These are phyloP conservation scores for Suhomyces maxii DNA, from an alignment of 1,139 yeast species.

Conservation along the genomic window DNA sequence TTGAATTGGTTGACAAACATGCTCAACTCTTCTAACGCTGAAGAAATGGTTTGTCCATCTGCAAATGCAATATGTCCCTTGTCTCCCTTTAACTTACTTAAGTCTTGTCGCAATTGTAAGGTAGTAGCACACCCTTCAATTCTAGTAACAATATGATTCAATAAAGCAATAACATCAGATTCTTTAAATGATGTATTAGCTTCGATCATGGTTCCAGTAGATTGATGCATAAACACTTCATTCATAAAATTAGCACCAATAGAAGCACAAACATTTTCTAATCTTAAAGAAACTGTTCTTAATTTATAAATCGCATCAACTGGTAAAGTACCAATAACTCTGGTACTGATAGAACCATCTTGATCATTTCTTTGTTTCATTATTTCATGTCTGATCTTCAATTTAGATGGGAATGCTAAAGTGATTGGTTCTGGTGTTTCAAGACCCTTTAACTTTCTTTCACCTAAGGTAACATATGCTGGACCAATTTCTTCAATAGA, in stretches of 20 bases:
- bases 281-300: conserved; percentile 47
- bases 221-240: conserved; percentile 30
- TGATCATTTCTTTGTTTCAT: conserved; percentile 31
- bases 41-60: conserved; percentile 22
- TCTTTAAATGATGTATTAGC: conserved; percentile 30
- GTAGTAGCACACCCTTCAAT: conserved; percentile 55
- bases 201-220: conserved; percentile 28
- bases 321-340: conserved; percentile 43
- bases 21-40: conserved; percentile 30
- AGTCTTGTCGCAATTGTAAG: conserved; percentile 35
- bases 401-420: conserved; percentile 67
- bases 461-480: conserved; percentile 74
- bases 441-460: conserved; percentile 85
- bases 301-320: conserved; percentile 48
- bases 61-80: conserved; percentile 26
- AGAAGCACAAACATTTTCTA: conserved; percentile 50
- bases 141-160: conserved; percentile 64
- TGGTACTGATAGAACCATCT: conserved; percentile 16
- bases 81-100: conserved; percentile 25
- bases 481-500: conserved; percentile 71
- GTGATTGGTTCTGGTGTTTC: conserved; percentile 92
- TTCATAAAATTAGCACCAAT: conserved; percentile 23
- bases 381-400: conserved; percentile 58
- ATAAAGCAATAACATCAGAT: conserved; percentile 44
- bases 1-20: conserved; percentile 9